Conservation (phyloP, 108 stramenopile genomes). For the Fistulifera solaris region DNA sequence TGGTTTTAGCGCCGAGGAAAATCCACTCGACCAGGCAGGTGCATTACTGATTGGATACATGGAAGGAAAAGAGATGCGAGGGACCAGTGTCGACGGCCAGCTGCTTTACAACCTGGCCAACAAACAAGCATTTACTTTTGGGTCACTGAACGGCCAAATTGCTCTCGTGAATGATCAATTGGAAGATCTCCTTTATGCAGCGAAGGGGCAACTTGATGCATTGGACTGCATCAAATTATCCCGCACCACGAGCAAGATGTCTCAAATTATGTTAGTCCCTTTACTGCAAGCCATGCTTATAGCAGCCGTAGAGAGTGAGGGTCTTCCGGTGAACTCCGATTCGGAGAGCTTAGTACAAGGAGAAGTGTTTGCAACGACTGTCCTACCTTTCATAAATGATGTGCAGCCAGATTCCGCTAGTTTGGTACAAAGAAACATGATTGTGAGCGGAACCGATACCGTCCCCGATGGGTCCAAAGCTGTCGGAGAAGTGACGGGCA, state of each 20-base stretch:
- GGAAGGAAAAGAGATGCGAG: conserved; percentile 53
- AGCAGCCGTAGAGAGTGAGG: conserved; percentile 50
- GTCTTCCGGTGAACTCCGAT: conserved; percentile 18
- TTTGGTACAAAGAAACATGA: conserved; percentile 59
- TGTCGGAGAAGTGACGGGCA: conserved; percentile 59
- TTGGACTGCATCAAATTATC: conserved; percentile 45
- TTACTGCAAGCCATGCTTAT: conserved; percentile 61
- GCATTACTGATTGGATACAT: conserved; percentile 72
- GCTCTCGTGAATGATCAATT: conserved; percentile 52
- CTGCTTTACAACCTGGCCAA: conserved; percentile 60
- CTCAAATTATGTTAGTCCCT: conserved; percentile 47
- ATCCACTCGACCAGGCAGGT: conserved; percentile 44
- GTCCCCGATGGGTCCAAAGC: conserved; percentile 53
- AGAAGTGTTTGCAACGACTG: conserved; percentile 49
- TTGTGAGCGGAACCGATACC: conserved; percentile 23
- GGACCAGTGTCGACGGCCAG: conserved; percentile 63
- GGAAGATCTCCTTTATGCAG: conserved; percentile 58
- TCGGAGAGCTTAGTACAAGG: conserved; percentile 40
- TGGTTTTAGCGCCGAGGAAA: conserved; percentile 18
- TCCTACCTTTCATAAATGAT: conserved; percentile 51
- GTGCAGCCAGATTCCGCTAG: conserved; percentile 24
- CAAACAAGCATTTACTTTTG: conserved; percentile 65
- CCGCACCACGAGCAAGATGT: conserved; percentile 35
- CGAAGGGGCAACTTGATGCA: conserved; percentile 45
- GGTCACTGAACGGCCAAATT: conserved; percentile 37